Percentiles rank a stretch among this genome's conserved stretches.
These are phyloP conservation scores for Rhamnella rubrinervis DNA, from an alignment of 331 rosid genomes.

Conservation along the genomic window DNA sequence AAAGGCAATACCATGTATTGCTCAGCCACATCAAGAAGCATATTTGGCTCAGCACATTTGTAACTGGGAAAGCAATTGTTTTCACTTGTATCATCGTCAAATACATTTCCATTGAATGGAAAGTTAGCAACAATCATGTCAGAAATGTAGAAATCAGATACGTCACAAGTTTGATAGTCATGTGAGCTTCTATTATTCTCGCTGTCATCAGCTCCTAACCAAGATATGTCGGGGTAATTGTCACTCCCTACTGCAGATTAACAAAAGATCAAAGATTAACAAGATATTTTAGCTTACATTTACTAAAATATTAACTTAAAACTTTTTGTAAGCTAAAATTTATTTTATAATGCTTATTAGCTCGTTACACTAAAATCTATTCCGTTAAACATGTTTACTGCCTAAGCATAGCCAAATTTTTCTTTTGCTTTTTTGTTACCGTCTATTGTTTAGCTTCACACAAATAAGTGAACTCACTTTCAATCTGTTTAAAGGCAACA, in stretches of 20 bases:
- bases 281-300: background rate
- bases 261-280: slow-evolving; percentile 24
- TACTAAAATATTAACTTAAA: background rate
- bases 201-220: slow-evolving; percentile 58
- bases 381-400: too few species aligned
- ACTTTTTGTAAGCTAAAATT: slow-evolving; percentile 3
- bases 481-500: too few species aligned
- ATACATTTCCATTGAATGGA: slow-evolving; percentile 56
- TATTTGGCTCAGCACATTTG: slow-evolving; percentile 49
- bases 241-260: slow-evolving; percentile 35
- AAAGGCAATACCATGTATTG: slow-evolving; percentile 76
- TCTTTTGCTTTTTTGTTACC: too few species aligned
- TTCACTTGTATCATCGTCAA: slow-evolving; percentile 48
- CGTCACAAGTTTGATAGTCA: slow-evolving; percentile 67
- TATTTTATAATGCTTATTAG: background rate
- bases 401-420: too few species aligned
- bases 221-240: slow-evolving; percentile 38
- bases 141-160: slow-evolving; percentile 87
- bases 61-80: slow-evolving; percentile 54
- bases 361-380: background rate
- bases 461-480: too few species aligned
- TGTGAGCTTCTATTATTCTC: slow-evolving; percentile 46
- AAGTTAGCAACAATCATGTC: slow-evolving; percentile 85
- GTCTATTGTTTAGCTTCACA: too few species aligned
- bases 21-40: slow-evolving; percentile 62